Evolutionary conservation across 805 yeast genomes (phyloP).

Genomic region (Metschnikowia matae): DNA sequence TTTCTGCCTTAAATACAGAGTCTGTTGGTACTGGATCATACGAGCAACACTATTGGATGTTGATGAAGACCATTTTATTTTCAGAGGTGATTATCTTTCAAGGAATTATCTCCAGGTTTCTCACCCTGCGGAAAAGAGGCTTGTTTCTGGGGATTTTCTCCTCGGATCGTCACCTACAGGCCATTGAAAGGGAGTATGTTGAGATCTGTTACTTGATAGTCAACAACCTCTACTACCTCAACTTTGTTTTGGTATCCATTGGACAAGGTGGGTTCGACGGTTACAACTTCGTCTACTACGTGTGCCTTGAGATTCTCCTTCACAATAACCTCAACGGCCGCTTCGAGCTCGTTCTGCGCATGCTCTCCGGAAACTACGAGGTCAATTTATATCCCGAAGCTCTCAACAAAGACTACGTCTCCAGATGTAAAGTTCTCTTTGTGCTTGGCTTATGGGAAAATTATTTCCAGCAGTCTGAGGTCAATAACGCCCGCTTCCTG

Average conservation of each 20-base stretch:
- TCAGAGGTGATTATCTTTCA: constrained; percentile 49
- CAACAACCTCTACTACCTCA: constrained; percentile 39
- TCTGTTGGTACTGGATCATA: constrained; percentile 11
- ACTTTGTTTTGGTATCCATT: constrained; percentile 47
- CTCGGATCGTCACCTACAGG: constrained; percentile 5
- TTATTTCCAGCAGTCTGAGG: constrained; percentile 29
- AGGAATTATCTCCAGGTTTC: constrained; percentile 40
- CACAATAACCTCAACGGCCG: constrained; percentile 12
- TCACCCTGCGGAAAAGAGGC: constrained; percentile 19
- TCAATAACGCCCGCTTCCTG: constrained; percentile 18
- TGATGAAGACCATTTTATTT: constrained; percentile 42
- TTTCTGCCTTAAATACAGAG: constrained; percentile 11
- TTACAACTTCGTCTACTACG: constrained; percentile 55
- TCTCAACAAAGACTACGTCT: constrained; percentile 25
- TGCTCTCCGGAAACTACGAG: constrained; percentile 34
- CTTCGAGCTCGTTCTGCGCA: constrained; percentile 22
- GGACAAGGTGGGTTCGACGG: constrained; percentile 65
- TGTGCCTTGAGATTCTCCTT: constrained; percentile 42
- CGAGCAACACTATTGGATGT: constrained; percentile 32
- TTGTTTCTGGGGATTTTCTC: constrained; percentile 19
- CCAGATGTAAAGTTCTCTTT: constrained; percentile 40
- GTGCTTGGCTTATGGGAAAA: constrained; percentile 47
- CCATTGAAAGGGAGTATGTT: constrained; percentile 24
- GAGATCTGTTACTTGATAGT: constrained; percentile 30
- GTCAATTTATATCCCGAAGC: constrained; percentile 26